phyloP scores from a whole-genome alignment of 352 stramenopile species.

The Globisporangium cederbergense region DNA sequence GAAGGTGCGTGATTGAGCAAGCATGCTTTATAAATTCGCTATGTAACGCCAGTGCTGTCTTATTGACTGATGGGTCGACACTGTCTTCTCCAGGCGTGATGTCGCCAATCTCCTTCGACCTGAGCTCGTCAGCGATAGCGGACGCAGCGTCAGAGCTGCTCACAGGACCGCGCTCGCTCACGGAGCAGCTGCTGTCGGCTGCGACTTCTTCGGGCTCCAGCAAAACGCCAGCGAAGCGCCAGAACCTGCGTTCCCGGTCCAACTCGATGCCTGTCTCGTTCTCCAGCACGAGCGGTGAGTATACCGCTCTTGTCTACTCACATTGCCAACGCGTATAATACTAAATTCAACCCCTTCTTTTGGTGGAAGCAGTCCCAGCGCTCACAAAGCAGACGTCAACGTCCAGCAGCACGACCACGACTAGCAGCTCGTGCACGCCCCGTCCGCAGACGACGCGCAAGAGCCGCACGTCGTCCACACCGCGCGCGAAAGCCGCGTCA shows the following conservation, averaged over 20 bases:
- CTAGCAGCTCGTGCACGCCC: slow-evolving; percentile 1
- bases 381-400: slow-evolving; percentile 13
- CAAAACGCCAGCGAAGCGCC: slow-evolving; percentile 17
- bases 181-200: slow-evolving; percentile 11
- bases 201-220: neutral
- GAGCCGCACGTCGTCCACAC: slow-evolving; percentile 28
- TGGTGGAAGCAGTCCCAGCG: neutral
- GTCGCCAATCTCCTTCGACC: slow-evolving; percentile 14
- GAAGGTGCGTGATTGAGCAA: slow-evolving; percentile 11
- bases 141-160: slow-evolving; percentile 13
- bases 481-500: slow-evolving; percentile 21
- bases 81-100: slow-evolving; percentile 8
- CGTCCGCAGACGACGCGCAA: slow-evolving; percentile 26
- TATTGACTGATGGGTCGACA: neutral
- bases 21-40: no score
- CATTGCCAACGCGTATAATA: no score
- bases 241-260: slow-evolving; percentile 52
- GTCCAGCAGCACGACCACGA: neutral
- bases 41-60: neutral
- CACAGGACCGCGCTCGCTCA: slow-evolving; percentile 12
- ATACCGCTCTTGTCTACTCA: neutral
- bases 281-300: slow-evolving; percentile 14
- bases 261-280: slow-evolving; percentile 74
- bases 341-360: no score
- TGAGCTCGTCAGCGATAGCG: neutral